phyloP scores from a whole-genome alignment of 805 yeast genomes.

The Metschnikowia kunwiensis region DNA sequence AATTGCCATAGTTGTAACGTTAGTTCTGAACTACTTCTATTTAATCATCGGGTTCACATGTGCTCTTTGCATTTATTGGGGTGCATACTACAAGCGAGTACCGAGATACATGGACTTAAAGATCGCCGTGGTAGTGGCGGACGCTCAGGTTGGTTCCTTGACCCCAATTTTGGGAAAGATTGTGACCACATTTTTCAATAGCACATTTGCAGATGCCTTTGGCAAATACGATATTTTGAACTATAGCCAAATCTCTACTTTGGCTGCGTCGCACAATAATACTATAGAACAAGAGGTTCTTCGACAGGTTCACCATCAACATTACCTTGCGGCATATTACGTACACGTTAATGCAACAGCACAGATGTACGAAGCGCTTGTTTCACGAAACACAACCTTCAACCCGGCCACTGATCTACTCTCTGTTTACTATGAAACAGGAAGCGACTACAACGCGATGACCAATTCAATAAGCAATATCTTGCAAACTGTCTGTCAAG shows the following conservation, averaged over 20 bases:
- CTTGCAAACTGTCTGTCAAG: constrained; percentile 17
- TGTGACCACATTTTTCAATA: constrained; percentile 20
- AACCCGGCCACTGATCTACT: constrained; percentile 22
- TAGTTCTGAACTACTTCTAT: constrained; percentile 24
- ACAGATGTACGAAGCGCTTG: constrained; percentile 22
- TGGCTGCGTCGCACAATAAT: constrained; percentile 22
- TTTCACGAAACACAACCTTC: constrained; percentile 15
- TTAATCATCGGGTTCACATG: constrained; percentile 23
- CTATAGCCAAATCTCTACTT: constrained; percentile 14
- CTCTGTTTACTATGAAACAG: constrained; percentile 31
- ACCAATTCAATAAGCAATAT: constrained; percentile 21
- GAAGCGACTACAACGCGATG: constrained; percentile 33
- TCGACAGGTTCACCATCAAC: constrained; percentile 31
- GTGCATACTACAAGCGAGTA: constrained; percentile 25
- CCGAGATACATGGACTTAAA: constrained; percentile 22
- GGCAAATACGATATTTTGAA: constrained; percentile 28
- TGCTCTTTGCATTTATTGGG: constrained; percentile 33
- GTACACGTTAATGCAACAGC: constrained; percentile 30
- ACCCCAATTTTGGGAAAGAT: constrained; percentile 26
- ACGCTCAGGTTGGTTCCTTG: constrained; percentile 19
- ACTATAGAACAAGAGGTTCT: constrained; percentile 27
- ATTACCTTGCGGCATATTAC: constrained; percentile 29
- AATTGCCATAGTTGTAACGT: constrained; percentile 21
- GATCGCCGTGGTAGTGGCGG: constrained; percentile 29
- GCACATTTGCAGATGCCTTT: constrained; percentile 19